phyloP scores from a whole-genome alignment of 148 eudicot genomes.

The Limonium bicolor region DNA sequence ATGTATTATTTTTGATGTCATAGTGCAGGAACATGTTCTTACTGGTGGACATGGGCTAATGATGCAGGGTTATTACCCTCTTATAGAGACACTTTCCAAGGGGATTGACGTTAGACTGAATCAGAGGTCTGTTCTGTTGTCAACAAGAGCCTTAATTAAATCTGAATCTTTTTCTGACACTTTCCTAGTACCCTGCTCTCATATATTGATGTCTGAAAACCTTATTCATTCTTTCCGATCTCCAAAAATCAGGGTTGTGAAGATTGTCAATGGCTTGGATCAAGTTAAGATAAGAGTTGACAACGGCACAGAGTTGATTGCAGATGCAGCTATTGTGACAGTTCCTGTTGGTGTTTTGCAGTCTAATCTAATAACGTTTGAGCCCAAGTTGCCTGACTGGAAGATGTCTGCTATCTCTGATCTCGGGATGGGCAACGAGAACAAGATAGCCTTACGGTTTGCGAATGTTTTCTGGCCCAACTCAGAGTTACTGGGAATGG shows the following conservation, averaged over 20 bases:
- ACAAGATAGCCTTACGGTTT: slow-evolving; percentile 82
- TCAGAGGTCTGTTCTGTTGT: slow-evolving; percentile 51
- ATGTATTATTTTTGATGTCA: no score
- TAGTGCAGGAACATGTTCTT: slow-evolving; percentile 92
- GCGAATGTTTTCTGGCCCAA: slow-evolving; percentile 84
- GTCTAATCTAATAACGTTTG: slow-evolving; percentile 71
- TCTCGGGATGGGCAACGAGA: slow-evolving; percentile 93
- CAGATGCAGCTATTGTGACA: slow-evolving; percentile 82
- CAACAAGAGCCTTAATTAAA: no score
- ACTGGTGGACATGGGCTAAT: slow-evolving; percentile 97
- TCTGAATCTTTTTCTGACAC: no score
- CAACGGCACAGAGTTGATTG: slow-evolving; percentile 44
- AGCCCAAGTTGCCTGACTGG: slow-evolving; percentile 92
- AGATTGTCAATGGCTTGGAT: slow-evolving; percentile 41
- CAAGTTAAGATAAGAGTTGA: slow-evolving; percentile 61
- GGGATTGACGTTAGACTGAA: slow-evolving; percentile 67
- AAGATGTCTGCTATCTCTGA: slow-evolving; percentile 78
- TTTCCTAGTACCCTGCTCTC: no score
- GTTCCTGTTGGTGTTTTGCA: slow-evolving; percentile 87
- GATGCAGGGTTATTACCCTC: slow-evolving; percentile 87
- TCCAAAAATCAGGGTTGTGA: slow-evolving; percentile 75
- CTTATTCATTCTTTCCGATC: no score
- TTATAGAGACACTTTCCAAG: slow-evolving; percentile 70
- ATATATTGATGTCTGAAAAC: no score
- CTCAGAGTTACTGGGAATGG: slow-evolving; percentile 71